Percentiles rank a stretch among this genome's conserved stretches.
Conservation (phyloP, 495 filamentous ascomycete species). For the Pseudevernia furfuracea region DNA sequence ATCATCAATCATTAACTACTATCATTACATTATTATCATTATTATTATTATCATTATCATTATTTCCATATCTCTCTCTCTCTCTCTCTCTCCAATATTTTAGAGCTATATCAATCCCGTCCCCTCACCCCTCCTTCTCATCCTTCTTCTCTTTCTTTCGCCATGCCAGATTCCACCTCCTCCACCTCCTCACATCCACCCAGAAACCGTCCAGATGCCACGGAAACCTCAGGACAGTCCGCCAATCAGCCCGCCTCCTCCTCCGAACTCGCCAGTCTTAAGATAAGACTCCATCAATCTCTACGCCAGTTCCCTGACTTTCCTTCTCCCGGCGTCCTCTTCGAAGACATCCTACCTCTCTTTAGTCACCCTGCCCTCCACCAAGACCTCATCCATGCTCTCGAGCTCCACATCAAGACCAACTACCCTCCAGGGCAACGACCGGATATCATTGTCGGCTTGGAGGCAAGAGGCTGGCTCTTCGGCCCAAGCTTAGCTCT, state of each 20-base stretch:
- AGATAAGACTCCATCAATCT: conserved; percentile 60
- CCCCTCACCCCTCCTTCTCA: conserved; percentile 29
- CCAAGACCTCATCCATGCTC: conserved; percentile 67
- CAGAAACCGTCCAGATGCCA: conserved; percentile 36
- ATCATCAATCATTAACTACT: no score
- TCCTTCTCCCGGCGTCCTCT: conserved; percentile 86
- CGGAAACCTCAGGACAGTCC: conserved; percentile 33
- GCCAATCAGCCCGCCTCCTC: conserved; percentile 47
- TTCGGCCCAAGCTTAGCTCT: conserved; percentile 89
- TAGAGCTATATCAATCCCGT: conserved; percentile 29
- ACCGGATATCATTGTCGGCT: conserved; percentile 84
- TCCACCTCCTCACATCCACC: conserved; percentile 30
- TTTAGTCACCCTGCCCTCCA: conserved; percentile 77
- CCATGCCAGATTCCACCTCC: conserved; percentile 50
- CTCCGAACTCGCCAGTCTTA: conserved; percentile 90
- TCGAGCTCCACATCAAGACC: conserved; percentile 71
- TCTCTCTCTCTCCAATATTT: conserved; percentile 5
- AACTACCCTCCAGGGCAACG: conserved; percentile 43
- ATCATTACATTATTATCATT: not conserved
- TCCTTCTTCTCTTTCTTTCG: conserved; percentile 39
- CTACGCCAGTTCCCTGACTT: conserved; percentile 85
- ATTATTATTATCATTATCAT: not conserved
- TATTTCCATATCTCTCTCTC: no score
- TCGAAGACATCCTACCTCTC: conserved; percentile 97
- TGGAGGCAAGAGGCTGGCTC: conserved; percentile 92